Evolutionary conservation across 345 rosid genomes (phyloP).

Genomic region (Eutrema heterophyllum): DNA sequence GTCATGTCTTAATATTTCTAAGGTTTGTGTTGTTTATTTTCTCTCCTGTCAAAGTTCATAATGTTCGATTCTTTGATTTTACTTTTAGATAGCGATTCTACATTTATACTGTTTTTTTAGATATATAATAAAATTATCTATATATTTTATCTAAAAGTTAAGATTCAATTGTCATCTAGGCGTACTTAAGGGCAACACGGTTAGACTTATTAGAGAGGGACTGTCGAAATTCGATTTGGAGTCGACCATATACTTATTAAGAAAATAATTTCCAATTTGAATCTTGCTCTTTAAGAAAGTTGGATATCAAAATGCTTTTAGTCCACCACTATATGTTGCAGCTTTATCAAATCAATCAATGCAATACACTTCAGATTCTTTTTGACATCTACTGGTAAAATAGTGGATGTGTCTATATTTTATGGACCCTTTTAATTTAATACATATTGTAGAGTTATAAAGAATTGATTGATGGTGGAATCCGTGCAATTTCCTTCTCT

Average conservation of each 20-base stretch:
- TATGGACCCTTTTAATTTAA: background rate
- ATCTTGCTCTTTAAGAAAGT: background rate
- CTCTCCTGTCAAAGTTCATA: background rate
- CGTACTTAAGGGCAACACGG: background rate
- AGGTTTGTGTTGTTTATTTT: background rate
- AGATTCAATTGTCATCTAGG: background rate
- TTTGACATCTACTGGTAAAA: background rate
- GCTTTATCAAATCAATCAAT: background rate
- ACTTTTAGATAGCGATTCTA: background rate
- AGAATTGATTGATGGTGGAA: background rate
- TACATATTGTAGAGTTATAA: background rate
- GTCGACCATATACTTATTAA: background rate
- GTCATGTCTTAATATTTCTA: background rate
- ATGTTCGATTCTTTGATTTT: background rate
- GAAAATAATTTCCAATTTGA: background rate
- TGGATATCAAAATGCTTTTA: background rate
- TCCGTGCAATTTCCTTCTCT: background rate
- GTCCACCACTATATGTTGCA: background rate
- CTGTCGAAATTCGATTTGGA: background rate
- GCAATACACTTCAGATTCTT: background rate
- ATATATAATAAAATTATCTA: background rate
- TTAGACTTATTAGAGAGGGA: background rate
- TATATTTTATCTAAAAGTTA: background rate
- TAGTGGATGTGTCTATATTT: background rate
- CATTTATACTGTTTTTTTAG: background rate